A percentile compares a stretch with the other conserved stretches of the same genome.
Evolutionary conservation across 345 rosid genomes (phyloP).

Genomic region (Eucalyptus lansdowneana): DNA sequence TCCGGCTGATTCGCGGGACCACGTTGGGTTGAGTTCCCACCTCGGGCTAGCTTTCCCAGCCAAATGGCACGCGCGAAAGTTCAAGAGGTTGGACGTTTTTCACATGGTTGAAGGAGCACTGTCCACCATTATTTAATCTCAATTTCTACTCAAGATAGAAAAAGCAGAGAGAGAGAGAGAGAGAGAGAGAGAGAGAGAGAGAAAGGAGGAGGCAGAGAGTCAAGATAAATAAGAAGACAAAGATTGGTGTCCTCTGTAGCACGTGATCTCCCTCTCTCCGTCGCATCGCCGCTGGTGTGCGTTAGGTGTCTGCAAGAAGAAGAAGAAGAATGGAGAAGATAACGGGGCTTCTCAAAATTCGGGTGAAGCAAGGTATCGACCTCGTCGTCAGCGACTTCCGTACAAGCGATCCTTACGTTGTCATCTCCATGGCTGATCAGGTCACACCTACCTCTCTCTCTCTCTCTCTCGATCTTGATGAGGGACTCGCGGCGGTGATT

Average conservation of each 20-base stretch:
- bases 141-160: not conserved
- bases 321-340: conserved; percentile 16
- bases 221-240: not conserved
- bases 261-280: not conserved
- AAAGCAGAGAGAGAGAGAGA: not conserved
- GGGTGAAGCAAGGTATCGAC: conserved; percentile 29
- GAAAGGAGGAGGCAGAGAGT: not conserved
- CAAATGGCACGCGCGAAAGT: not conserved
- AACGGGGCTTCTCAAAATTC: conserved; percentile 26
- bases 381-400: conserved; percentile 25
- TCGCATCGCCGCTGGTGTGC: not conserved
- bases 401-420: conserved; percentile 45
- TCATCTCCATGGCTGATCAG: conserved; percentile 32
- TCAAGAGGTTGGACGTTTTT: not conserved
- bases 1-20: not conserved
- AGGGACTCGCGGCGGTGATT: not conserved
- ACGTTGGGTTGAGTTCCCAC: not conserved
- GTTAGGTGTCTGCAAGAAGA: not conserved
- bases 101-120: not conserved
- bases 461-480: not conserved
- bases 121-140: not conserved
- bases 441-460: not conserved
- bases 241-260: not conserved
- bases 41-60: not conserved
- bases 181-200: not conserved